A percentile compares a stretch with the other conserved stretches of the same genome.
These are phyloP conservation scores for Ceratonia siliqua DNA, from an alignment of 306 rosid genomes.

Conservation along the genomic window DNA sequence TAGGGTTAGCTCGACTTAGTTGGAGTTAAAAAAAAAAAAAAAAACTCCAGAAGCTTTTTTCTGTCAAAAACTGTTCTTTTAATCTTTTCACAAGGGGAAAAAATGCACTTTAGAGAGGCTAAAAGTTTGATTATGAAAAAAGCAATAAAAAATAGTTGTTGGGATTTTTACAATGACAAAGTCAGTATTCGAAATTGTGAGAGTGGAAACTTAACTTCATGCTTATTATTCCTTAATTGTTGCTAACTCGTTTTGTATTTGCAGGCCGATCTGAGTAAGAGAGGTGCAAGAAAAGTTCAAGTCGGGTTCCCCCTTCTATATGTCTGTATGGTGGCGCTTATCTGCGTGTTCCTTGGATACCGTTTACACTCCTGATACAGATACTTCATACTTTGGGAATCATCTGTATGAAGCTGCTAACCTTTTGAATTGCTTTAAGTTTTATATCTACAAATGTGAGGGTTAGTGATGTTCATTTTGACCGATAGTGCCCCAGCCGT, in stretches of 20 bases:
- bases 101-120: too few species aligned
- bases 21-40: too few species aligned
- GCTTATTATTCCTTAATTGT: not conserved
- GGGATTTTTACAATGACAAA: not conserved
- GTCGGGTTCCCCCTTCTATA: conserved; percentile 79
- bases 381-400: conserved; percentile 20
- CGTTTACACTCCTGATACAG: conserved; percentile 50
- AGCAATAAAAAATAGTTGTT: too few species aligned
- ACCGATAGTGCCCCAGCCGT: conserved; percentile 21
- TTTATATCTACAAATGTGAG: conserved; percentile 15
- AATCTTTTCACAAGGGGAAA: too few species aligned
- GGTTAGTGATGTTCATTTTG: conserved; percentile 30
- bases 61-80: too few species aligned
- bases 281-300: conserved; percentile 55
- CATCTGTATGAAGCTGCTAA: conserved; percentile 33
- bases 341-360: conserved; percentile 67
- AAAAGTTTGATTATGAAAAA: too few species aligned
- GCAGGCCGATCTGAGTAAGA: conserved; percentile 62
- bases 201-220: too few species aligned
- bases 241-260: conserved; percentile 14
- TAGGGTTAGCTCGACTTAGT: too few species aligned
- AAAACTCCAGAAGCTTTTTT: too few species aligned
- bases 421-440: conserved; percentile 27
- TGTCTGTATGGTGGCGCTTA: conserved; percentile 84
- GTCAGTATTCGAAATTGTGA: too few species aligned